Conservation (phyloP, 2,329 filamentous ascomycete species). For the Verticillium nubilum region DNA sequence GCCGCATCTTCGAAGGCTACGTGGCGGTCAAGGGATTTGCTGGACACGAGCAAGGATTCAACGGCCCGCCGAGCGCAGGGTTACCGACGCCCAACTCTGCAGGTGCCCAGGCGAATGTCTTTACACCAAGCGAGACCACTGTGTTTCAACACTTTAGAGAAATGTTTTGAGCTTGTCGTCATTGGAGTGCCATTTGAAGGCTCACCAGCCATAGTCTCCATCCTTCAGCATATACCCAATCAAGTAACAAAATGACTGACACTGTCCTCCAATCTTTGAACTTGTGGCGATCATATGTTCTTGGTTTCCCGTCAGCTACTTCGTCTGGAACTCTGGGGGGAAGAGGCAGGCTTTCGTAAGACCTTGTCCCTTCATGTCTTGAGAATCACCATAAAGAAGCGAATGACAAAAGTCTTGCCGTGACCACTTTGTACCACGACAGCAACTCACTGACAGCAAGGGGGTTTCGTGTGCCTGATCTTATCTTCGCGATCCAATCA, state of each 20-base stretch:
- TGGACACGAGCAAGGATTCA: conserved; percentile 17
- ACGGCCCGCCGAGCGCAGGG: conserved; percentile 16
- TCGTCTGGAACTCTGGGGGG: no score
- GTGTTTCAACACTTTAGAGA: conserved; percentile 31
- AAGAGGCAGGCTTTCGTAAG: no score
- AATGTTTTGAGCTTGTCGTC: conserved; percentile 23
- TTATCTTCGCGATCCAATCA: neutral
- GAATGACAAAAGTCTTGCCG: no score
- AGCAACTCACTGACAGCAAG: neutral
- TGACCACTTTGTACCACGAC: no score
- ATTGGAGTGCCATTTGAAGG: neutral
- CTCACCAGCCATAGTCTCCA: neutral
- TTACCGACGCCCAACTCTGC: conserved; percentile 10
- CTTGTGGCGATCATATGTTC: no score
- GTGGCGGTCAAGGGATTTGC: conserved; percentile 27
- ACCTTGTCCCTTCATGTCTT: no score
- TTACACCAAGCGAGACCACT: conserved; percentile 20
- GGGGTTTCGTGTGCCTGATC: neutral
- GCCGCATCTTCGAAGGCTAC: conserved; percentile 36
- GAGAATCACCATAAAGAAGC: no score
- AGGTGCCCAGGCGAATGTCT: conserved; percentile 16
- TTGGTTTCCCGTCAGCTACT: no score
- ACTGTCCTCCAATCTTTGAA: no score
- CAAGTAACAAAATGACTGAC: no score
- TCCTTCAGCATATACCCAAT: neutral